phyloP scores from a whole-genome alignment of 805 yeast genomes.

The Torulaspora delbrueckii region DNA sequence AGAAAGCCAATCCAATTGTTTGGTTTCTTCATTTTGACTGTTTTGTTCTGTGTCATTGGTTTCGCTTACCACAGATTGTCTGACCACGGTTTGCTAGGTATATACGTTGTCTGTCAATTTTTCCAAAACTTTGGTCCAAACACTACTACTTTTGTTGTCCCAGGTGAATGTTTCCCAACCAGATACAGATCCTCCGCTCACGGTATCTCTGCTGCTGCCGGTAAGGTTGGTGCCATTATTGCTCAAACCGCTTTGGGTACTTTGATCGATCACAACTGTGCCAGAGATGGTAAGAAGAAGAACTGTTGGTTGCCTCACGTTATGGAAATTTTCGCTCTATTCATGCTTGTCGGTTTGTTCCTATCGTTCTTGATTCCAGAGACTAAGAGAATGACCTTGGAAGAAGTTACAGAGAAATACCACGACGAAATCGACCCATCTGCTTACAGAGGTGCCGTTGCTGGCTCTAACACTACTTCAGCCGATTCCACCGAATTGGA shows the following conservation, averaged over 20 bases:
- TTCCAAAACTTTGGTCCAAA: constrained; percentile 93
- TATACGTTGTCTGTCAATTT: constrained; percentile 77
- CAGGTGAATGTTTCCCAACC: constrained; percentile 91
- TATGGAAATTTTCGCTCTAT: constrained; percentile 88
- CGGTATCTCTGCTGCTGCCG: constrained; percentile 89
- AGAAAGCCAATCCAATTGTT: constrained; percentile 76
- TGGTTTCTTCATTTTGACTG: constrained; percentile 70
- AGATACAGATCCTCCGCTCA: constrained; percentile 95
- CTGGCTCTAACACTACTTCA: constrained; percentile 15
- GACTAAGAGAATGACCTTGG: constrained; percentile 87
- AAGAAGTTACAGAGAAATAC: constrained; percentile 71
- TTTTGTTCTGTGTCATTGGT: constrained; percentile 73
- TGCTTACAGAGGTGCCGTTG: constrained; percentile 31
- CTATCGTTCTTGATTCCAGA: constrained; percentile 73
- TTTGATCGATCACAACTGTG: constrained; percentile 71
- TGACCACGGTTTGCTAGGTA: constrained; percentile 64
- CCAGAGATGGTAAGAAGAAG: constrained; percentile 41
- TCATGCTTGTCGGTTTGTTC: constrained; percentile 77
- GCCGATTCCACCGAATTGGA: constrained; percentile 13
- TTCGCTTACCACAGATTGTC: constrained; percentile 71
- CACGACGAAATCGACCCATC: constrained; percentile 71
- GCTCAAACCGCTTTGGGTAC: constrained; percentile 88
- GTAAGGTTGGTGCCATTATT: constrained; percentile 89
- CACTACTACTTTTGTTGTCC: constrained; percentile 83
- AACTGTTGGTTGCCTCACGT: constrained; percentile 88